These are phyloP conservation scores for Alloteropsis angusta DNA, from an alignment of 202 grass and related monocot species.

Conservation along the genomic window DNA sequence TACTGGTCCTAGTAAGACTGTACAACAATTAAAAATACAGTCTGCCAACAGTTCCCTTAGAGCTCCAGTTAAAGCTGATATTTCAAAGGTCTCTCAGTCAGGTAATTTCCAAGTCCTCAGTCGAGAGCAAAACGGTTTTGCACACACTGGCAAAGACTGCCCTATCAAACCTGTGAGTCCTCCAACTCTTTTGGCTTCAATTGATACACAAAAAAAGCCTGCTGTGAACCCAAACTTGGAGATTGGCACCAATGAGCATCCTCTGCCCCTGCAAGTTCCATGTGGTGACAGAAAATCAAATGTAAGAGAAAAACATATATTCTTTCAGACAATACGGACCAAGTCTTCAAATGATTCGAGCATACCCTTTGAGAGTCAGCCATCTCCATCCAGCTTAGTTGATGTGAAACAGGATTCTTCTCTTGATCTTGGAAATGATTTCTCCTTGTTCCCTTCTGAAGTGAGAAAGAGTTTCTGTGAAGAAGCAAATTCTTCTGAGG, in stretches of 20 bases:
- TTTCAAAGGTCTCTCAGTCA: conserved; percentile 41
- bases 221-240: conserved; percentile 32
- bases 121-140: conserved; percentile 46
- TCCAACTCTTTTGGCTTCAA: conserved; percentile 20
- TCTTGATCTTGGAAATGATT: conserved; percentile 15
- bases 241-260: conserved; percentile 20
- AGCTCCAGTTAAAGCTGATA: conserved; percentile 39
- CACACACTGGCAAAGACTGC: conserved; percentile 34
- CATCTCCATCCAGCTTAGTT: conserved; percentile 16
- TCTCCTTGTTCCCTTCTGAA: not conserved
- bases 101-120: conserved; percentile 55
- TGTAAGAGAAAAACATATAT: conserved; percentile 32
- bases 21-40: conserved; percentile 25
- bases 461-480: conserved; percentile 32
- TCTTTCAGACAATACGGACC: conserved; percentile 41
- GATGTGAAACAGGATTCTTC: conserved; percentile 28
- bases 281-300: conserved; percentile 43
- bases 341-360: conserved; percentile 44
- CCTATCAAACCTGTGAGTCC: conserved; percentile 19
- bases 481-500: conserved; percentile 41
- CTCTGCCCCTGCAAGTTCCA: conserved; percentile 27
- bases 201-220: conserved; percentile 31
- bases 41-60: conserved; percentile 22
- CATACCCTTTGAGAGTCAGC: conserved; percentile 27
- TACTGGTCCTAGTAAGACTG: conserved; percentile 27